Evolutionary conservation across 2,329 filamentous ascomycete genomes (phyloP), one percentile per base, ranked within the genome.

Genomic region (Aspergillus pseudoviridinutans): DNA sequence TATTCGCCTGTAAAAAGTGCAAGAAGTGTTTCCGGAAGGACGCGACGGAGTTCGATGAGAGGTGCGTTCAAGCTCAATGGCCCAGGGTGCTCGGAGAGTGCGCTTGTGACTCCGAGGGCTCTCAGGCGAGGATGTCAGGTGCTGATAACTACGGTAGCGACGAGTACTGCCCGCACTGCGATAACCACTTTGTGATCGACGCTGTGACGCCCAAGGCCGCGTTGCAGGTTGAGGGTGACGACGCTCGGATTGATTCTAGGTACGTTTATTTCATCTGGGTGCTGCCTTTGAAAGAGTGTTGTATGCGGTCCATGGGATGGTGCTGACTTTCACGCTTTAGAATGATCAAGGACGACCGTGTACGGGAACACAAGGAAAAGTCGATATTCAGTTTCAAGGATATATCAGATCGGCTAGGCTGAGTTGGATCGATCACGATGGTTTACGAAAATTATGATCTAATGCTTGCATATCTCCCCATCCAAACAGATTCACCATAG

Each of bases 91-190:
- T 14, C 32, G 32, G 14, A 29, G 32, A 38, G 32, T 17, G 32
- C 14, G 14, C 32, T 35, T 3, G 32, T 35, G 32, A 17, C 32
- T 35, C 32, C 2, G 32, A 14, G 14, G 12, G 2, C 32, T 14
- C 14, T 20, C n/a, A 24, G 42, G n/a, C n/a, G 42, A 24, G 22
- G 8, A 32, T 22, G 41, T 29, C 14, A 50, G 17, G 41, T 17
- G 17, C 22, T 41, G 12, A 49, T 35, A 12, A 12, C 8, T n/a
- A 10, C 42, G 54, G 28, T 51, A 85, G 90, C 73, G 94, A 99
- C 79, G 95, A 99, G 75, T 99, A 96, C 82, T 99, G 94, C 80
- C 95, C 94, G 24, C 91, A 97, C 79, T 99, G 94, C 80, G 94
- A 99, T 74, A 99, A 99, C 79, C 95, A 99, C 77, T 99, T 92